Evolutionary conservation across 495 filamentous ascomycete species (phyloP), one percentile per base, ranked within the genome.

Genomic region (Cairneyella variabilis): DNA sequence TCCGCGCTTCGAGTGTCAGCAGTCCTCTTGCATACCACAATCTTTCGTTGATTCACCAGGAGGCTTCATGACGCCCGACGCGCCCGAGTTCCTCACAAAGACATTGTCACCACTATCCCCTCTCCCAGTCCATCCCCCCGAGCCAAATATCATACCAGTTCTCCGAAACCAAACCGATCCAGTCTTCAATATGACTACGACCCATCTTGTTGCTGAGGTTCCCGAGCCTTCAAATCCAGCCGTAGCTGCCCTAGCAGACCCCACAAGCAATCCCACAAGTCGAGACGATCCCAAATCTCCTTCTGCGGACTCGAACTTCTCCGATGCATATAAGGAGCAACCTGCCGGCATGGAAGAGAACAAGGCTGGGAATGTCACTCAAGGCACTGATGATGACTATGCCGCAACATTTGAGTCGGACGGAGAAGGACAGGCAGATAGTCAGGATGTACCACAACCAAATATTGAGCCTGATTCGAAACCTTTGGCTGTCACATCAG

Each of bases 101-200:
- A 79, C 80, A 50, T 69, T 86, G 65, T 85, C 84, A 67, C 85
- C 85, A 59, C 79, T 86, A 61, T 87, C 83, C 64, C 85, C 85
- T 51, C 79, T 83, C 54, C 85, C 85, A 51, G 59, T 88, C 58
- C 83, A 88, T 66, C 74, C 84, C 60, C 79, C 85, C 58, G 80
- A 84, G 59, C 82, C 84, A 36, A 74, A 83, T 54, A 87, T 81
- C 59, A 84, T 88, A 45, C 83, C 85, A 17, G 78, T 88, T 48
- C 77, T 89, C 53, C 74, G 84, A 60, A 84, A 84, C 60, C 83
- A 87, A 67, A 88, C 81, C 76, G 84, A 89, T 69, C 82, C 83
- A 39, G 64, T 77, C 56, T 86, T 86, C 72, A 83, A 87, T 69
- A 82, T 85, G 63, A 84, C 80, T 22, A 74, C 82, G 17, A 77